Evolutionary conservation across 306 rosid species (phyloP), one percentile per base, ranked within the genome.

Genomic region (Citrullus colocynthis): DNA sequence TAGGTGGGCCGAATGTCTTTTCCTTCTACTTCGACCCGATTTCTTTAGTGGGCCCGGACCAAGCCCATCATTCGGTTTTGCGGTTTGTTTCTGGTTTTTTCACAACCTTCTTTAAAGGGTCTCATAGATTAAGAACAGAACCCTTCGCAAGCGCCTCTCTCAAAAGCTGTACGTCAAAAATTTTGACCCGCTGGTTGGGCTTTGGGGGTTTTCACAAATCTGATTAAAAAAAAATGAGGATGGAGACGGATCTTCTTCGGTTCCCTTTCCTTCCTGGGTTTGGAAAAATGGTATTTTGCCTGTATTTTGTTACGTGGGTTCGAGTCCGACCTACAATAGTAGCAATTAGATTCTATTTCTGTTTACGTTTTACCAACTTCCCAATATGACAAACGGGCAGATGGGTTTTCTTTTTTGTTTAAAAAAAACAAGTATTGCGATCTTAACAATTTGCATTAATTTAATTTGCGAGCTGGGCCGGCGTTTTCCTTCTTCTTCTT

Each of bases 211-310:
- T 74, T 52, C 62, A 74, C 77, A 74, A 74, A 30, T 32, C 77
- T 32, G 77, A 66, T 16, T n/a, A 52, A 4, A 48, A 49, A 21
- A 63, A 63, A 65, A 45, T 49, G 77, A 52, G 61, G 61, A 73
- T 51, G 16, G 61, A 73, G 14, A 28, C 77, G 9, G 62, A 73
- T 73, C 77, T 73, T n/a, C 28, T 51, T 73, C 45, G 45, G 62
- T 73, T 73, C 39, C 77, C 61, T 73, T 51, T 51, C 7, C 76
- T 71, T 73, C 16, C 77, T 32, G 62, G 77, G 77, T 74, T 74
- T 1, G 58, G 61, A 55, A 74, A 54, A 51, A 52, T 52, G 77
- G 77, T 74, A 52, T 52, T 52, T 52, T 74, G 28, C 17, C 41
- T 52, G 17, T 15, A n/a, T 11, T 30, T 7, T 32, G 10, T 32